Percentiles rank a stretch among this genome's conserved stretches.
Conservation (phyloP, 345 rosid species). For the Rhizophora apiculata region DNA sequence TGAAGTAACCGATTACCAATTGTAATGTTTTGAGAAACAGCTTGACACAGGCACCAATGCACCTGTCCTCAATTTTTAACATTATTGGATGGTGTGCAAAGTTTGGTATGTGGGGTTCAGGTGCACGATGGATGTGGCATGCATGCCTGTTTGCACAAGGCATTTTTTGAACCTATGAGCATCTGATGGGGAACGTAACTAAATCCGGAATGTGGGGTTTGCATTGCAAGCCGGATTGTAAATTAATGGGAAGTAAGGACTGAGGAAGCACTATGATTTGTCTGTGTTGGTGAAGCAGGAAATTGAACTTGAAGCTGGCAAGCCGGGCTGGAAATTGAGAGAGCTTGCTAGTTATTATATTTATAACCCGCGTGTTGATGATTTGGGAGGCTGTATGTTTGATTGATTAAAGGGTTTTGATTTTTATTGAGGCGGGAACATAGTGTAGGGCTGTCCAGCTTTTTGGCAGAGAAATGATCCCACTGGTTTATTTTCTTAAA, state of each 20-base stretch:
- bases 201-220: too few relatives aligned
- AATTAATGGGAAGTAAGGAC: too few relatives aligned
- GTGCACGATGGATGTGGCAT: background rate
- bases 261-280: too few relatives aligned
- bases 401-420: background rate
- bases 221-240: too few relatives aligned
- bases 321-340: too few relatives aligned
- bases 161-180: background rate
- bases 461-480: background rate
- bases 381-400: background rate
- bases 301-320: background rate
- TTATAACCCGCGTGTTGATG: background rate
- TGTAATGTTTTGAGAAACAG: too few relatives aligned
- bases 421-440: background rate
- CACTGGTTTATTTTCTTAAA: background rate
- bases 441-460: background rate
- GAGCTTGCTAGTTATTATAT: background rate
- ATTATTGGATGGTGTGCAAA: conserved; percentile 2
- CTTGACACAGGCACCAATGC: background rate
- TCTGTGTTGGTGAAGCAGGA: too few relatives aligned
- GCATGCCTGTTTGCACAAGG: background rate
- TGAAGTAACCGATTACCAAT: too few relatives aligned
- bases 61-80: conserved; percentile 6
- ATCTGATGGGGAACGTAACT: too few relatives aligned
- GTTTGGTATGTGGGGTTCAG: too few relatives aligned